Conservation (phyloP, 2,329 filamentous ascomycete species). For the Hymenoscyphus fraxineus region DNA sequence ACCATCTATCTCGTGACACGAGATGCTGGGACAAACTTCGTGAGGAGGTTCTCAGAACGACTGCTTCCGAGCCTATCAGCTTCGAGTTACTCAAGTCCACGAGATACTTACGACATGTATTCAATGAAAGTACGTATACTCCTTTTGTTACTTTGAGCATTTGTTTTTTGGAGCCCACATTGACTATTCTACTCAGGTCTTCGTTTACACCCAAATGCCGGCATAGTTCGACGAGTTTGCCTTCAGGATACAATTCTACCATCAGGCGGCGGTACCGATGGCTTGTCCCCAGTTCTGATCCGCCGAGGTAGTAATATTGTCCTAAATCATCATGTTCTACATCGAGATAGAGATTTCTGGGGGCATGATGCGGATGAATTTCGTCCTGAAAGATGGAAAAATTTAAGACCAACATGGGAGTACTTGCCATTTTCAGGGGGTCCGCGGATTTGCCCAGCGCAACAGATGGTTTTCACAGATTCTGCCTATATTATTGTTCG, state of each 20-base stretch:
- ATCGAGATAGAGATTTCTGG: constrained; percentile 7
- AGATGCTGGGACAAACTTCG: constrained; percentile 38
- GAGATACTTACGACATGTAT: constrained; percentile 50
- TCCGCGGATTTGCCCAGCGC: constrained; percentile 8
- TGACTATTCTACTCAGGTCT: background rate
- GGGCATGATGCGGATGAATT: constrained; percentile 5
- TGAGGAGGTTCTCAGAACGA: constrained; percentile 39
- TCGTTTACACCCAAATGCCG: background rate
- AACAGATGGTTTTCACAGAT: constrained; percentile 8
- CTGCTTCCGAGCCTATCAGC: constrained; percentile 37
- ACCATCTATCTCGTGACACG: constrained; percentile 47
- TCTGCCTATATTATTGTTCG: constrained; percentile 5
- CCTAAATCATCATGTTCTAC: background rate
- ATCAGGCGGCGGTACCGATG: constrained; percentile 2
- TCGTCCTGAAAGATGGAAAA: constrained; percentile 4
- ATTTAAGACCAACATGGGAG: constrained; percentile 4
- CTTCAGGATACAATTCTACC: constrained; percentile 1
- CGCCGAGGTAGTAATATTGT: background rate
- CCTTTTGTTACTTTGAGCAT: constrained; percentile 26
- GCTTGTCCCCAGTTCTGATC: background rate
- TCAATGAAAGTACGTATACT: constrained; percentile 50
- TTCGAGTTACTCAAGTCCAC: constrained; percentile 47
- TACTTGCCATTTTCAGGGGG: constrained; percentile 11
- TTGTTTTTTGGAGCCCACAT: background rate
- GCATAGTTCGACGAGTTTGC: background rate